Evolutionary conservation across 495 filamentous ascomycete genomes (phyloP), one percentile per base, ranked within the genome.

Genomic region (Glarea lozoyensis): DNA sequence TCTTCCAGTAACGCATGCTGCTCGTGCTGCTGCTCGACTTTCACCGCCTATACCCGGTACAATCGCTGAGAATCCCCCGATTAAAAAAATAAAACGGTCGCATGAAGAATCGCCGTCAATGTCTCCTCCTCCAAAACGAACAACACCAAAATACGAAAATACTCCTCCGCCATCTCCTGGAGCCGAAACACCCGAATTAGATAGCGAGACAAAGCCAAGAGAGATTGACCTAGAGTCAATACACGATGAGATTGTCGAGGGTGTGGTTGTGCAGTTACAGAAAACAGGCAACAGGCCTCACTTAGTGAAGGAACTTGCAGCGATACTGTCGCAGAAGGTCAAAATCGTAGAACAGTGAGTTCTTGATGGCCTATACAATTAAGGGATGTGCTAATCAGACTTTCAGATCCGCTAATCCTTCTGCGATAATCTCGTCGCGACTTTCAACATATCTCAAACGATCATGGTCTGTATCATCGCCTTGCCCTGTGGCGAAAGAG

Each of bases 221-320:
- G 72, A 59, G 60, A 82, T 97, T 55, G 86, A 94, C 56, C 74
- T 88, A 44, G 81, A 89, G 48, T 84, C 84, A 37, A 92, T 96
- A 62, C 84, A 85, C 54, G 92, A 98, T 60, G 88, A 94, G 48
- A 93, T 98, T 45, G 89, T 98, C 31, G 81, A 92, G 49, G 89
- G 76, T 10, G 88, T 94, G 32, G 88, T 97, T 45, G 68, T 92
- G 43, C 88, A 93, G 63, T 67, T 98, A 45, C 86, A 97, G 60
- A 81, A 82, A 59, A 92, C 93, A 7, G 86, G 84, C 23, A 98
- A 98, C 65, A 72, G 88, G 39, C 92, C 92, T 3, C 92, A 96
- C 52, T 65, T 95, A 17, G 86, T 96, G 37, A 96, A 95, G 62
- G 93, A 97, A 64, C 76, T 98, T 24, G 88, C 92, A 32, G 71